A percentile compares a stretch with the other conserved stretches of the same genome.
These are phyloP conservation scores for Suillus lakei DNA, from an alignment of 768 basidiomycete species.

Conservation along the genomic window DNA sequence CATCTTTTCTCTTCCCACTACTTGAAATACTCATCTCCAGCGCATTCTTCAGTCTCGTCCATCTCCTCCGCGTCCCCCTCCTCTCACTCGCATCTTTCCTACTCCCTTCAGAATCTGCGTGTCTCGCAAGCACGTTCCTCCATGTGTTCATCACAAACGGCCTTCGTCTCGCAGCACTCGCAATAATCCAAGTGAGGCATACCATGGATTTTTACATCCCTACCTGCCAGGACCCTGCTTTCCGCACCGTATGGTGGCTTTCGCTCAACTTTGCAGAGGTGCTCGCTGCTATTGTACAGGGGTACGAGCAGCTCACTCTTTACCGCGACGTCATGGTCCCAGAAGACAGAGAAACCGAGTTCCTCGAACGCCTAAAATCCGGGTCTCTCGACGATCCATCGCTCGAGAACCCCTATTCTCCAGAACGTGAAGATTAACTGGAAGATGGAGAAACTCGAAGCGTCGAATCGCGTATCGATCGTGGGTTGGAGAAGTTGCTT, in stretches of 20 bases:
- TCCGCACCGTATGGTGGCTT: constrained; percentile 76
- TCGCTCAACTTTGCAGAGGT: constrained; percentile 74
- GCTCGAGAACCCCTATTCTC: constrained; percentile 13
- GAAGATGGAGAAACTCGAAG: constrained; percentile 16
- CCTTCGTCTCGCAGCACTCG: constrained; percentile 59
- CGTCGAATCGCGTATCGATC: constrained; percentile 53
- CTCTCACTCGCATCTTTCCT: constrained; percentile 40
- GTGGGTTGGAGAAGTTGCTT: constrained; percentile 69
- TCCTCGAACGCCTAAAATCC: constrained; percentile 36
- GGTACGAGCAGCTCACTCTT: constrained; percentile 66
- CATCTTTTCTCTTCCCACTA: constrained; percentile 62
- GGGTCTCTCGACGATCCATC: background rate
- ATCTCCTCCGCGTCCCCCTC: constrained; percentile 37
- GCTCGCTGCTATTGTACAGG: constrained; percentile 65
- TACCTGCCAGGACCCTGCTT: constrained; percentile 60
- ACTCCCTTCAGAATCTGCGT: constrained; percentile 31
- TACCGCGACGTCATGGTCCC: constrained; percentile 73
- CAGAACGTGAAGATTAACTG: constrained; percentile 6
- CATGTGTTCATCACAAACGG: constrained; percentile 57
- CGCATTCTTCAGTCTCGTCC: constrained; percentile 50
- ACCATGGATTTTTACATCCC: constrained; percentile 46
- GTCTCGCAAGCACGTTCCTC: constrained; percentile 44
- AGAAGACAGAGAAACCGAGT: constrained; percentile 43
- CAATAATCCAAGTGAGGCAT: constrained; percentile 55
- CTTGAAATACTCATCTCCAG: constrained; percentile 67